Evolutionary conservation across 78 protist genomes (phyloP).

Genomic region (Dictyostelium firmibasis): DNA sequence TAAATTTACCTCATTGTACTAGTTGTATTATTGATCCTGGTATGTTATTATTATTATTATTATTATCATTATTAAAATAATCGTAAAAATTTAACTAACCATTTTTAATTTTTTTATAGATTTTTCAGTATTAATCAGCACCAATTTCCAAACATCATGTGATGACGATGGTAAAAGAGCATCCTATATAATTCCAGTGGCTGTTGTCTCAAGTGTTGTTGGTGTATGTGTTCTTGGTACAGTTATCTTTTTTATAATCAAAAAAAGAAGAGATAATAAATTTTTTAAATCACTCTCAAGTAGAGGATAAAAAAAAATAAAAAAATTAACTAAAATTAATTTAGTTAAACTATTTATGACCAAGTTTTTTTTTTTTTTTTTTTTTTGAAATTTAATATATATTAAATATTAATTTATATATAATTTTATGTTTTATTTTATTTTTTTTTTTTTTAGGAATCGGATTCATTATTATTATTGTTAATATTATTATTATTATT

Average conservation of each 20-base stretch:
- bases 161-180: not conserved
- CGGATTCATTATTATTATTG: not conserved
- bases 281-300: not conserved
- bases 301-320: not conserved
- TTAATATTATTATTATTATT: not conserved
- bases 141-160: not conserved
- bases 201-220: not conserved
- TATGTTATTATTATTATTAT: not conserved
- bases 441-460: not conserved
- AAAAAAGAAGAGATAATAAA: not conserved
- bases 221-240: not conserved
- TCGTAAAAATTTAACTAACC: too few species aligned
- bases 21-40: slow-evolving; percentile 32
- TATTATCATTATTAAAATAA: not conserved
- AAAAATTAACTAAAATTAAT: too few species aligned
- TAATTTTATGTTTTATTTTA: not conserved
- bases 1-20: slow-evolving; percentile 17
- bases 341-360: too few species aligned
- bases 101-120: too few species aligned
- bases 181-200: not conserved
- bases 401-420: not conserved
- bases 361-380: not conserved
- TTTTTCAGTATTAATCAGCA: slow-evolving; percentile 2
- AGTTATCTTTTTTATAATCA: not conserved
- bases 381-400: not conserved